Conservation (phyloP, 345 rosid species). For the Pistacia vera region DNA sequence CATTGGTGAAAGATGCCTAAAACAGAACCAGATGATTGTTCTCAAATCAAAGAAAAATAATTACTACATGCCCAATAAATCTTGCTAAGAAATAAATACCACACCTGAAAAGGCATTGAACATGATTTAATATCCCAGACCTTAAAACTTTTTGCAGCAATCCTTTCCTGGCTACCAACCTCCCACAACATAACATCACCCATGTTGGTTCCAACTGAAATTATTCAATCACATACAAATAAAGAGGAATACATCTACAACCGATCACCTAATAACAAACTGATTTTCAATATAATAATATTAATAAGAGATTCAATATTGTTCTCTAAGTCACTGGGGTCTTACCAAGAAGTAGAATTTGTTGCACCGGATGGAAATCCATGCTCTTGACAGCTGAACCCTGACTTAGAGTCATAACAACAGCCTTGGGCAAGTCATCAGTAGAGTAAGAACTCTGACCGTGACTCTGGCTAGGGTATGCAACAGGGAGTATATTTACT, state of each 20-base stretch:
- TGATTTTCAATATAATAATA: constrained; percentile 1
- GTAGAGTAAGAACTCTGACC: constrained; percentile 74
- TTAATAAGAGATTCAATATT: constrained; percentile 15
- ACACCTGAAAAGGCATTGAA: constrained; percentile 70
- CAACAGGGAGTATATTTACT: constrained; percentile 62
- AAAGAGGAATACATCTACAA: constrained; percentile 15
- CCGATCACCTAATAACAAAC: constrained; percentile 10
- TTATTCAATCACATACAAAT: constrained; percentile 19
- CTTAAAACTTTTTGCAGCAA: constrained; percentile 58
- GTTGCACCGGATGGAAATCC: constrained; percentile 88
- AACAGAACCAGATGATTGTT: constrained; percentile 19
- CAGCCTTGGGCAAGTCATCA: constrained; percentile 80
- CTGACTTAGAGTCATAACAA: constrained; percentile 60
- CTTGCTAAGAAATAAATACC: constrained; percentile 13
- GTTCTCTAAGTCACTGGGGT: constrained; percentile 13
- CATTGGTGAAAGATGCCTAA: constrained; percentile 62
- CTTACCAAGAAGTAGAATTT: constrained; percentile 81
- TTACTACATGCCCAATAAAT: constrained; percentile 17
- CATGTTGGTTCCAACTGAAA: constrained; percentile 79
- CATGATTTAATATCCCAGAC: constrained; percentile 64
- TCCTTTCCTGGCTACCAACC: constrained; percentile 62
- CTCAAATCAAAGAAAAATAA: constrained; percentile 5
- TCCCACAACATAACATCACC: constrained; percentile 82
- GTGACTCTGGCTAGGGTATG: constrained; percentile 65
- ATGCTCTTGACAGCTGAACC: constrained; percentile 81